Evolutionary conservation across 2,329 filamentous ascomycete genomes (phyloP).

Genomic region (Chaetothyriales sp.): DNA sequence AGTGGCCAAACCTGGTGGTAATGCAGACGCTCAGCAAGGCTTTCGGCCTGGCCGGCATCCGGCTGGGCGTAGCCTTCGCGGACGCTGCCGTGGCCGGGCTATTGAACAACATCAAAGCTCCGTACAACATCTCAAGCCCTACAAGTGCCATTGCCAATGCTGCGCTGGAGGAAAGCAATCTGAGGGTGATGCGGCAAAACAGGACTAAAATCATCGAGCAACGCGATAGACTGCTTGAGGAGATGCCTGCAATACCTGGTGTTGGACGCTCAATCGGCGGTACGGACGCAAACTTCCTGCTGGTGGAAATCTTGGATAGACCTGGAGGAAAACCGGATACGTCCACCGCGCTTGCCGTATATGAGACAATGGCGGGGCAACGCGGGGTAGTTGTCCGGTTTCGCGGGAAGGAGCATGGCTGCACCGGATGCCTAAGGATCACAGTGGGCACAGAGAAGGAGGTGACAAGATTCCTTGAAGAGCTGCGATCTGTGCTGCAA

Average conservation of each 20-base stretch:
- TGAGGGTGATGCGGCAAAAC: conserved; percentile 59
- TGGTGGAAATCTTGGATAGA: conserved; percentile 73
- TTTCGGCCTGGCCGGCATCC: conserved; percentile 86
- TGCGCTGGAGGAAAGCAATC: conserved; percentile 51
- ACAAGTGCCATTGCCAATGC: conserved; percentile 67
- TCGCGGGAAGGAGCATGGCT: conserved; percentile 81
- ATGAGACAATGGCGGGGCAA: conserved; percentile 69
- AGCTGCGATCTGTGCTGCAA: conserved; percentile 42
- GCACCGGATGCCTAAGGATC: conserved; percentile 73
- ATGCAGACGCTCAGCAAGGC: conserved; percentile 98
- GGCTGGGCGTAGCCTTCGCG: conserved; percentile 74
- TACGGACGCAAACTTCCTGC: conserved; percentile 68
- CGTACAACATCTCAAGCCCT: conserved; percentile 85
- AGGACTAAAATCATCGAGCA: conserved; percentile 56
- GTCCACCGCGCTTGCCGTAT: conserved; percentile 58
- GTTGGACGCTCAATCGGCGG: conserved; percentile 73
- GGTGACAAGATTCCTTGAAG: conserved; percentile 59
- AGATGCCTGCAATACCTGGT: conserved; percentile 60
- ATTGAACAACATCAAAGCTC: conserved; percentile 85
- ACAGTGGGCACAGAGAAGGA: conserved; percentile 85
- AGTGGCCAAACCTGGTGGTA: conserved; percentile 90
- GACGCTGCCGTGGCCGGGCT: conserved; percentile 58
- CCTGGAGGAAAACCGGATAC: conserved; percentile 61
- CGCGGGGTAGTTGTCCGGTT: conserved; percentile 88
- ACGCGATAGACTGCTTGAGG: conserved; percentile 56